A percentile compares a stretch with the other conserved stretches of the same genome.
These are phyloP conservation scores for Pseudonectria foliicola DNA, from an alignment of 2,329 filamentous ascomycete genomes.

Conservation along the genomic window DNA sequence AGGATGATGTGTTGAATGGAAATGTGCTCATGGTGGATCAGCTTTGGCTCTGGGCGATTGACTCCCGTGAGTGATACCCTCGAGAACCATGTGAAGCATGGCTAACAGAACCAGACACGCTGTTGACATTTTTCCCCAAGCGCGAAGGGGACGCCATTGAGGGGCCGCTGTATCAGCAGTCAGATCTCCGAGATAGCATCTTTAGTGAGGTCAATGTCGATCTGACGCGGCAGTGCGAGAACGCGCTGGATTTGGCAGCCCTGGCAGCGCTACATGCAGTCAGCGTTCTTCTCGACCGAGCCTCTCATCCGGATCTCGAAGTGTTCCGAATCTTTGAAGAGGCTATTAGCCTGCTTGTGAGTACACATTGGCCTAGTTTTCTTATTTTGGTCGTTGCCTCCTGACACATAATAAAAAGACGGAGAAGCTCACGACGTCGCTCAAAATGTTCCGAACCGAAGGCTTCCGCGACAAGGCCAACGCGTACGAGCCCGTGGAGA, in stretches of 20 bases:
- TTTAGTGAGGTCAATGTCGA: conserved; percentile 62
- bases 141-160: conserved; percentile 48
- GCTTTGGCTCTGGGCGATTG: conserved; percentile 55
- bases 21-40: conserved; percentile 63
- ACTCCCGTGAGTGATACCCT: conserved; percentile 35
- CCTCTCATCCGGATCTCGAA: conserved; percentile 54
- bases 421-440: conserved; percentile 54
- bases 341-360: conserved; percentile 54
- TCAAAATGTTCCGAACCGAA: conserved; percentile 54
- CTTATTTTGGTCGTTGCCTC: not conserved
- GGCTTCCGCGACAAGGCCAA: conserved; percentile 42
- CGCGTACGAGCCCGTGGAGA: conserved; percentile 34
- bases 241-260: conserved; percentile 54
- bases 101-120: conserved; percentile 20
- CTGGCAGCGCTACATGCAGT: conserved; percentile 56
- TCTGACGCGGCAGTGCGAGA: conserved; percentile 54
- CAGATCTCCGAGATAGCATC: conserved; percentile 55
- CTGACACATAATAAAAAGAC: conserved; percentile 32
- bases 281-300: conserved; percentile 52
- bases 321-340: conserved; percentile 61
- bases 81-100: fast-evolving
- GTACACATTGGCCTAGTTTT: conserved; percentile 1
- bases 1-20: conserved; percentile 40
- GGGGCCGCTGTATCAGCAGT: conserved; percentile 50
- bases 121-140: conserved; percentile 49